Evolutionary conservation across 2,329 filamentous ascomycete genomes (phyloP), one percentile per base, ranked within the genome.

Genomic region (Trichoderma sp.): DNA sequence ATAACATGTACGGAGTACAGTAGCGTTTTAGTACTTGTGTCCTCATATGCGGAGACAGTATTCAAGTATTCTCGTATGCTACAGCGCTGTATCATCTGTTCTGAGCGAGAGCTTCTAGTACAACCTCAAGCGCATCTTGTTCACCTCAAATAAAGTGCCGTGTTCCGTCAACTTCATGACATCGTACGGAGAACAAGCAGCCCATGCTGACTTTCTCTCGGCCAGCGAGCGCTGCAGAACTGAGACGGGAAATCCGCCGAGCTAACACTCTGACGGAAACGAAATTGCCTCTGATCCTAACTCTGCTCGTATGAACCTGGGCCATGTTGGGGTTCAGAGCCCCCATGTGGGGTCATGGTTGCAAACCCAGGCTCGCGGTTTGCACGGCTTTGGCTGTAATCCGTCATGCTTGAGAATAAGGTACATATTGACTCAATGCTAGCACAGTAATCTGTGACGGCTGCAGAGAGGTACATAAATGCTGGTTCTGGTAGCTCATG

Each of bases 271-370:
- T 38, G 71, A 65, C 62, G n/a, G 71, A 73, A 73, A 73, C 71
- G 71, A 73, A 65, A 73, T 73, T 73, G 71, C 71, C 35, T 27
- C 59, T 64, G 62, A 65, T 65, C 71, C 60, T 45, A 50, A 65
- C 50, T 38, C 71, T 35, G 60, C 60, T 73, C 71, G 71, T 73
- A 73, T 73, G 71, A 73, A 64, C 41, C 71, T 27, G 21, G 71
- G 60, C 18, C 71, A 73, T 50, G 60, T 65, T 73, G 71, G 62
- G 71, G 60, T 73, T 73, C 33, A 56, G 71, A 65, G 60, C 59
- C 60, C 60, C 71, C 62, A 65, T 73, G 60, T 73, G 71, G 71
- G 31, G 71, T 65, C 60, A 4, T 35, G 14, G 29, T 9, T n/a
- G 38, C 56, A 50, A 64, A 45, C 56, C 59, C 56, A 35, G 69